These are phyloP conservation scores for Fabrea salina DNA, from an alignment of 169 alveolate genomes.

Conservation along the genomic window DNA sequence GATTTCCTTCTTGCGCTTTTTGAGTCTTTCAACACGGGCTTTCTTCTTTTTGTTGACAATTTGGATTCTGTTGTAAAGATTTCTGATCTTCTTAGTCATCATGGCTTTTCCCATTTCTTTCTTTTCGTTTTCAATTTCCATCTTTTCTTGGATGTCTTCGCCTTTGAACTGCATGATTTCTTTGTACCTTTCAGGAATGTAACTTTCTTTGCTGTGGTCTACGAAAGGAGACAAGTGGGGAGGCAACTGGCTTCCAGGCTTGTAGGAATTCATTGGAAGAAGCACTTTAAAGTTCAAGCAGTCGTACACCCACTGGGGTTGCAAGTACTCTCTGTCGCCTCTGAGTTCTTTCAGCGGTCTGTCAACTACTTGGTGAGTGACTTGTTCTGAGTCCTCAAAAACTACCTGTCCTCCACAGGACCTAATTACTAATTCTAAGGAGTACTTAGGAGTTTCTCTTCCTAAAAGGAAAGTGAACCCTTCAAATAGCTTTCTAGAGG, in stretches of 20 bases:
- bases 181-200: constrained; percentile 54
- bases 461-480: constrained; percentile 82
- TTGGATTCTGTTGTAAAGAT: constrained; percentile 13
- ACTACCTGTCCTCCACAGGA: constrained; percentile 86
- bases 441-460: constrained; percentile 91
- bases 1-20: background rate
- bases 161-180: constrained; percentile 59
- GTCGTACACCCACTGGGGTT: constrained; percentile 96
- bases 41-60: background rate
- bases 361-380: constrained; percentile 92
- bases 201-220: constrained; percentile 50
- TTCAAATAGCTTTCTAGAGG: constrained; percentile 72
- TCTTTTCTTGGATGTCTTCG: constrained; percentile 39
- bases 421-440: constrained; percentile 84
- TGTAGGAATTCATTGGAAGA: constrained; percentile 88
- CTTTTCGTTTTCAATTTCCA: constrained; percentile 63
- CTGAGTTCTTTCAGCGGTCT: constrained; percentile 78
- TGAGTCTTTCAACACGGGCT: background rate
- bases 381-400: constrained; percentile 58
- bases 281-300: constrained; percentile 82
- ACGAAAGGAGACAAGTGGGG: constrained; percentile 95
- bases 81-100: constrained; percentile 76
- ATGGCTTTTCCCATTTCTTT: constrained; percentile 77
- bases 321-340: constrained; percentile 81
- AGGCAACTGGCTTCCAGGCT: constrained; percentile 91